Conservation (phyloP, 805 yeast genomes). For the Cyberlindnera mycetangii region DNA sequence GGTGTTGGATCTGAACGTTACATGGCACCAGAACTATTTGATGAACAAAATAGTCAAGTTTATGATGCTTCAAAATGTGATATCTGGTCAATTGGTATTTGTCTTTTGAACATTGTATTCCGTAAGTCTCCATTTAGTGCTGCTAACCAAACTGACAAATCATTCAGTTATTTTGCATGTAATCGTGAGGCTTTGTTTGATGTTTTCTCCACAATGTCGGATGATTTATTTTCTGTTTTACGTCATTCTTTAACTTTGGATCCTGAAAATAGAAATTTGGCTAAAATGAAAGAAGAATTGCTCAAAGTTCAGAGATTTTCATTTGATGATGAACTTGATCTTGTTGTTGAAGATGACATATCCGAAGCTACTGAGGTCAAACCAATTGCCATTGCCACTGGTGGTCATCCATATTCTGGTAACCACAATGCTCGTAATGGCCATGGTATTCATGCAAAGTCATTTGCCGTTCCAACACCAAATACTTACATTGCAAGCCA, state of each 20-base stretch:
- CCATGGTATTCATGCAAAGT: constrained; percentile 31
- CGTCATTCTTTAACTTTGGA: constrained; percentile 77
- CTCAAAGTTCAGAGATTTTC: constrained; percentile 64
- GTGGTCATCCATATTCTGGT: constrained; percentile 17
- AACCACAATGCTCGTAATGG: constrained; percentile 19
- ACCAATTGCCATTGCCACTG: constrained; percentile 21
- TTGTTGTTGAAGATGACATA: constrained; percentile 39
- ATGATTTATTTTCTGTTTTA: constrained; percentile 81
- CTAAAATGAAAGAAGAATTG: constrained; percentile 58
- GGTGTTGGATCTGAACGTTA: constrained; percentile 89
- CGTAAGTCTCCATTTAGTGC: constrained; percentile 83
- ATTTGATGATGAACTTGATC: constrained; percentile 69
- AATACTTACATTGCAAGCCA: constrained; percentile 40
- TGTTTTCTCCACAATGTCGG: constrained; percentile 84
- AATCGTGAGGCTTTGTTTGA: constrained; percentile 90
- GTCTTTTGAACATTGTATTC: constrained; percentile 78
- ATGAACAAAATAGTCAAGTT: constrained; percentile 45
- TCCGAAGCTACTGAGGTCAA: constrained; percentile 14
- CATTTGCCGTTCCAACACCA: constrained; percentile 65
- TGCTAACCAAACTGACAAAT: constrained; percentile 76
- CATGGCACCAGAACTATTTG: constrained; percentile 93
- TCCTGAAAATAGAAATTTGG: constrained; percentile 77
- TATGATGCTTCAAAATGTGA: constrained; percentile 84
- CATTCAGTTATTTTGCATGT: constrained; percentile 80
- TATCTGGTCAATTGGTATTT: constrained; percentile 87